A percentile compares a stretch with the other conserved stretches of the same genome.
Evolutionary conservation across 768 basidiomycete genomes (phyloP).

Genomic region (Suillus americanus): DNA sequence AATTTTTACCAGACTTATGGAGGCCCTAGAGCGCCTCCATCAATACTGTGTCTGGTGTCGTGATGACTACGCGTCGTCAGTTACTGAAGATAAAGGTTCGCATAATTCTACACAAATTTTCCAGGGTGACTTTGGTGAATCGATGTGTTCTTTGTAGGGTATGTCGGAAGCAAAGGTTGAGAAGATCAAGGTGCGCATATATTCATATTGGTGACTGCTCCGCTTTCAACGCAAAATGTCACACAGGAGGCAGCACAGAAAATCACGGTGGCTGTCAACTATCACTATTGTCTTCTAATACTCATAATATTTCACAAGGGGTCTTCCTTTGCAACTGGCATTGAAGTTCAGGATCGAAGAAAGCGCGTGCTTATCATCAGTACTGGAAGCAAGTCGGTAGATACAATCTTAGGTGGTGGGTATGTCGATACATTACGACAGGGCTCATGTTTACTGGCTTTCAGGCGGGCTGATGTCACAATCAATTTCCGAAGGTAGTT

Average conservation of each 20-base stretch:
- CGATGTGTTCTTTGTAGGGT: slow-evolving; percentile 49
- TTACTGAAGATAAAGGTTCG: slow-evolving; percentile 90
- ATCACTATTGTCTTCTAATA: neutral
- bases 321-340: slow-evolving; percentile 87
- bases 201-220: slow-evolving; percentile 10
- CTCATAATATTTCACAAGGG: slow-evolving; percentile 50
- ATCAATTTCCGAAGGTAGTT: slow-evolving; percentile 84
- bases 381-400: slow-evolving; percentile 91
- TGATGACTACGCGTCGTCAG: slow-evolving; percentile 88
- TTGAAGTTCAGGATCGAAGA: slow-evolving; percentile 86
- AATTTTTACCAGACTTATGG: neutral
- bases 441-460: neutral
- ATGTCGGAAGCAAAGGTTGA: slow-evolving; percentile 98
- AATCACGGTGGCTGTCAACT: slow-evolving; percentile 52
- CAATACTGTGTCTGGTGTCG: slow-evolving; percentile 83
- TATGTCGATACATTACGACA: neutral
- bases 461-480: slow-evolving; percentile 89
- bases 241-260: slow-evolving; percentile 86
- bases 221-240: neutral
- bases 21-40: slow-evolving; percentile 65
- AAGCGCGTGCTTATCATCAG: slow-evolving; percentile 81
- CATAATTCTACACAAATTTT: neutral
- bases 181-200: slow-evolving; percentile 76
- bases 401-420: slow-evolving; percentile 83
- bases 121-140: neutral